Evolutionary conservation across 2,329 filamentous ascomycete species (phyloP), one percentile per base, ranked within the genome.

Genomic region (Penicillium sp.): DNA sequence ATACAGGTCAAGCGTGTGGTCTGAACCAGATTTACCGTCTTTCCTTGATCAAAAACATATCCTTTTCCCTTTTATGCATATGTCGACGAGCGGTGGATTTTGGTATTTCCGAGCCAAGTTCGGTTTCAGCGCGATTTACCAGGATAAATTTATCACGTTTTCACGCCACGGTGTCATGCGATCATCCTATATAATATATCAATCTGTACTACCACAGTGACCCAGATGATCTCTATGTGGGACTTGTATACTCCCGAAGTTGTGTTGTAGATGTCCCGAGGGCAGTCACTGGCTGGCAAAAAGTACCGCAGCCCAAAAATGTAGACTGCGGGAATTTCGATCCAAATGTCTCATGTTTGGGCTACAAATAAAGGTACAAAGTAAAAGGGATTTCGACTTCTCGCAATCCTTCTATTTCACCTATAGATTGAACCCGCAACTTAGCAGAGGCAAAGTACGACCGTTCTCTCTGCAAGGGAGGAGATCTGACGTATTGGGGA

Each of bases 1-100:
- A 34, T 54, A 51, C 53, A 74, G 72, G 72, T 74, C 59, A 74
- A 74, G 66, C 70, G 72, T 49, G 71, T 74, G 61, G 71, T 74
- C 59, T 74, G 61, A 68, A 31, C 26, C n/a, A 4, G n/a, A 24
- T 43, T 6, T 37, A 35, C 31, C 6, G 8, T 17, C 9, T 40
- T 49, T 9, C n/a, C 34, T 26, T 41, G 46, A 19, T 38, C 24
- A 17, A 44, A 29, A 33, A 31, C 28, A 49, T 33, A 17, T 38
- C 15, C 21, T 31, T 37, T 37, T 37, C 37, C 26, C 8, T 24
- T 41, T 46, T 37, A 47, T 34, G 43, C 39, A 37, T 26, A 26
- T 26, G 26, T 42, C 28, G 47, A 45, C 17, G 28, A 51, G 43
- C 46, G 49, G 50, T 49, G 47, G 54, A 44, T 49, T 50, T 53